phyloP scores from a whole-genome alignment of 2,329 filamentous ascomycete genomes.

The Colletotrichum lindemuthianum region DNA sequence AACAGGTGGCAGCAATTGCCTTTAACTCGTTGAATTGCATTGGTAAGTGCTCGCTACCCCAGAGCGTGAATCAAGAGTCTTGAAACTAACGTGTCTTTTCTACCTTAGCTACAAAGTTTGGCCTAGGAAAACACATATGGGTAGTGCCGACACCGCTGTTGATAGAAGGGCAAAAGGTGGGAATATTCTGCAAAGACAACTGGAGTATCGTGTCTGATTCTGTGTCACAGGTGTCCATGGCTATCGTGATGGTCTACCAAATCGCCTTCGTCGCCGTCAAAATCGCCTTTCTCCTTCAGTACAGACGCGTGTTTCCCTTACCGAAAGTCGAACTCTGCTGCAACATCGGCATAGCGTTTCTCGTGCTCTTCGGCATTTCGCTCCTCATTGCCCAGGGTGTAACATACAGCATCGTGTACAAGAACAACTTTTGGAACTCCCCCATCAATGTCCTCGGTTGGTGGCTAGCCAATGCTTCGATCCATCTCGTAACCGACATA shows the following conservation, averaged over 20 bases:
- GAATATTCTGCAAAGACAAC: fast-evolving
- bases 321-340: constrained; percentile 30
- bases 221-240: constrained; percentile 37
- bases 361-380: constrained; percentile 29
- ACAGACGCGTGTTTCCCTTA: constrained; percentile 45
- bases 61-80: too few species aligned
- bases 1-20: too few species aligned
- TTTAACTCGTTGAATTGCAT: too few species aligned
- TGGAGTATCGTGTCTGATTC: constrained; percentile 20
- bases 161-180: constrained; percentile 24
- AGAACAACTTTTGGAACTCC: background rate
- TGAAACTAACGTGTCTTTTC: background rate
- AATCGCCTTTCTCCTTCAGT: constrained; percentile 49
- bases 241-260: constrained; percentile 45
- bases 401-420: constrained; percentile 5
- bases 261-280: constrained; percentile 44
- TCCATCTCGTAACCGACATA: constrained; percentile 36
- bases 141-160: background rate
- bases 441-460: constrained; percentile 29
- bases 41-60: background rate
- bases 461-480: constrained; percentile 27
- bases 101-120: constrained; percentile 32
- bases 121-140: constrained; percentile 36
- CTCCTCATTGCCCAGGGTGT: constrained; percentile 16
- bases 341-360: constrained; percentile 32